Evolutionary conservation across 2,329 filamentous ascomycete genomes (phyloP), one percentile per base, ranked within the genome.

Genomic region (Stemphylium beticola): DNA sequence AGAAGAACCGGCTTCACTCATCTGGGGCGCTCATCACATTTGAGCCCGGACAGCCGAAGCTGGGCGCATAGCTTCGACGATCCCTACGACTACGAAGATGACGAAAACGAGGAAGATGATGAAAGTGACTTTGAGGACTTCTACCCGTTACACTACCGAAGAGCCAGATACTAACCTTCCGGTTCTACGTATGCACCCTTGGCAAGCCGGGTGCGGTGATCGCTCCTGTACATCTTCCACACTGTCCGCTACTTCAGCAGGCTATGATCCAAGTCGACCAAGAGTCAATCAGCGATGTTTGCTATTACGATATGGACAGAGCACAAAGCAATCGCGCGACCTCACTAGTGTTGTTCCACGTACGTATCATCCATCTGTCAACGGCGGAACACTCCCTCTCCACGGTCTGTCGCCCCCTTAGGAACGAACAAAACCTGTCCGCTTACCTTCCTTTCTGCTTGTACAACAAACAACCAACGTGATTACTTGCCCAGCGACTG

Each of bases 31-130:
- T 37, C 55, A 10, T 6, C 41, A 34, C 51, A 56, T 29, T 17
- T 37, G 39, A n/a, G 31, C 29, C 39, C 12, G 9, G 22, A 32
- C n/a, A 43, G 39, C 45, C n/a, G 37, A 22, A 31, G 37, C 11
- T 40, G 60, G 45, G 41, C 36, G 36, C 37, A 58, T 33, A 24
- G 22, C 31, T 32, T 48, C 20, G 38, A 49, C 18, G 52, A 53
- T 29, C 41, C 40, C 44, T 57, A 61, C 24, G 57, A 62, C 18
- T 61, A 57, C 4, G 50, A 38, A 20, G 59, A 59, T n/a, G 48
- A 63, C 26, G 48, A 55, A 46, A 33, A 50, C 15, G 44, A 50
- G n/a, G 42, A 49, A n/a, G 51, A 45, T 37, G 47, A 51, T 15
- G 36, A 57, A 14, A 36, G 32, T 26, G 36, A 52, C 22, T 49